phyloP scores from a whole-genome alignment of 2,329 filamentous ascomycete genomes.

The Monilinia vaccinii-corymbosi region DNA sequence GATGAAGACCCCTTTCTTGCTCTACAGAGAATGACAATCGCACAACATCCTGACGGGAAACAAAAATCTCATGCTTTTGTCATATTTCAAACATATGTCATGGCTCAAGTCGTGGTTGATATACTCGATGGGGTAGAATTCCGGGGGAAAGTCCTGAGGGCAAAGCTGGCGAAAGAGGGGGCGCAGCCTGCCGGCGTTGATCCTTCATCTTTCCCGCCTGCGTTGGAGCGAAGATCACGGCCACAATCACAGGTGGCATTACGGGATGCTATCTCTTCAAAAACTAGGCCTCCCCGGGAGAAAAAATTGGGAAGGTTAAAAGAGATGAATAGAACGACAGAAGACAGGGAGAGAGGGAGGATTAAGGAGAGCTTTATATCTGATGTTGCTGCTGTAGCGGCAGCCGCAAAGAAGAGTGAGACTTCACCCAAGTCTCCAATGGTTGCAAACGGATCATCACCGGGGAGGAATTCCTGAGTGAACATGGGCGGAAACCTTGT shows the following conservation, averaged over 20 bases:
- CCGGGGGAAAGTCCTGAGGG: background rate
- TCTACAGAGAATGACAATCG: constrained; percentile 13
- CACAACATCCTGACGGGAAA: constrained; percentile 8
- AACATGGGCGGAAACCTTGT: background rate
- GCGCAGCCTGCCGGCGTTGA: background rate
- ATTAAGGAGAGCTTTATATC: background rate
- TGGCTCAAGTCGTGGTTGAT: constrained; percentile 9
- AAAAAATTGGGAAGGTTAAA: background rate
- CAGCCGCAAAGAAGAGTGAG: background rate
- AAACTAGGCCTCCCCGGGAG: background rate
- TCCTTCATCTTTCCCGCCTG: background rate
- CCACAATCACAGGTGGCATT: background rate
- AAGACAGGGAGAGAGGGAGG: background rate
- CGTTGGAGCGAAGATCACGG: background rate
- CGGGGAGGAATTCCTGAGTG: background rate
- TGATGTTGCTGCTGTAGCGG: background rate
- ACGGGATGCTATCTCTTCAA: background rate
- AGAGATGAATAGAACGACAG: background rate
- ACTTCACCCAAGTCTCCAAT: background rate
- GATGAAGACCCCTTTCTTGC: background rate
- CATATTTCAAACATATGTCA: constrained; percentile 10
- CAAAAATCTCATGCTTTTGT: constrained; percentile 19
- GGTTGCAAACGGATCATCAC: constrained; percentile 7
- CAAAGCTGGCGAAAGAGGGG: constrained; percentile 10
- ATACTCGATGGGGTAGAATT: background rate